Base-by-base conservation (phyloP, 805 yeast species). In the Monosporozyma solicola region DNA sequence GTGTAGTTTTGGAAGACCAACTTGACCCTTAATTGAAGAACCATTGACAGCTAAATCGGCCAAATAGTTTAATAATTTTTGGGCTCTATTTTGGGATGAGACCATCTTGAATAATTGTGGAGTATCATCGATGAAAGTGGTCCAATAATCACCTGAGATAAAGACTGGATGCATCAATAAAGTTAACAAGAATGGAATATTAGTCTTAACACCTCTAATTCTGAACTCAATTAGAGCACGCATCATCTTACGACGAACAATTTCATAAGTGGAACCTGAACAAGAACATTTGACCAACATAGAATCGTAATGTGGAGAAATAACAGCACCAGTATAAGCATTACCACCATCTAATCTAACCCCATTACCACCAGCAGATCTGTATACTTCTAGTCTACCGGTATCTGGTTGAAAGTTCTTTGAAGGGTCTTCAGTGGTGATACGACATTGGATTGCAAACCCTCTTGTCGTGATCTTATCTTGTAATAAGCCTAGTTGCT, bases 351-450 rank as follows among this genome's bases (percentile, higher is more conserved):
- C 99, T 62, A 94, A 79, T 76, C 99, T 84, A 48, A 94, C 97
- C 72, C 99, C 99, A 68, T 94, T 94, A 78, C 99, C 99, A 74
- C 99, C 99, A 24, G 98, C 88, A 47, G 97, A 90, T 72, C 98
- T 83, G 77, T 92, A 92, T 47, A 92, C 99, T 72, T 92, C 99
- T 63, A 92, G 86, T 73, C 91, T 90, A 69, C 99, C 99, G 3
- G 98, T 94, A 69, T 92, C 99, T 15, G 99, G 99, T 74, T 88
- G 97, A 83, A 92, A 92, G 68, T 86, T 88, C 75, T 91, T 91
- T 51, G 95, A 69, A 11, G 99, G 98, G 69, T 92, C 99, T 73
- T 94, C 99, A 50, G 99, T 92, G 54, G 98, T 92, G 75, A 94
- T 94, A 78, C 99, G 90, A 77, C 99, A 92, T 77, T 94, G 99